Conservation (phyloP, 2,329 filamentous ascomycete species). For the Botrytis aclada region DNA sequence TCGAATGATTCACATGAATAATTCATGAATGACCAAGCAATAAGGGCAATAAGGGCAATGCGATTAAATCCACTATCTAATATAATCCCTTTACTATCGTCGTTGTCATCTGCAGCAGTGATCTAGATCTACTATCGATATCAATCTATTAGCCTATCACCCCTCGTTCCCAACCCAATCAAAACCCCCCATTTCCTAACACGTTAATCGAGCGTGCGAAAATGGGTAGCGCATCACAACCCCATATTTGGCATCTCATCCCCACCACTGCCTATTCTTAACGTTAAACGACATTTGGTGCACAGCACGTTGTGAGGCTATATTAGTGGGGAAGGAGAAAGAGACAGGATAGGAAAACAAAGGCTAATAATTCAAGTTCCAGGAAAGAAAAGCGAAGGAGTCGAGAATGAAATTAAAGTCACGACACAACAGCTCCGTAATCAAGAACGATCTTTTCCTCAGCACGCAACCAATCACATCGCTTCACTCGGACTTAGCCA, state of each 20-base stretch:
- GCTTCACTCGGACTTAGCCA: neutral
- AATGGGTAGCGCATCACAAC: neutral
- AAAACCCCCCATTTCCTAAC: neutral
- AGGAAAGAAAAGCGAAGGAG: neutral
- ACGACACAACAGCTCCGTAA: neutral
- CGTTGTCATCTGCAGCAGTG: neutral
- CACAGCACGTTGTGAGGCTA: neutral
- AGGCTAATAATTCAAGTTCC: neutral
- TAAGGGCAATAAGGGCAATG: neutral
- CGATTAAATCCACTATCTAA: neutral
- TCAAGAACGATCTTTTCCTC: neutral
- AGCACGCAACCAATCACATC: neutral
- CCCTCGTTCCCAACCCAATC: slow-evolving; percentile 16
- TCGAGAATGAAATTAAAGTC: neutral
- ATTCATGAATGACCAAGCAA: neutral
- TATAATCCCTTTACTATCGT: neutral
- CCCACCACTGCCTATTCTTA: neutral
- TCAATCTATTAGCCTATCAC: neutral
- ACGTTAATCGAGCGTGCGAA: neutral
- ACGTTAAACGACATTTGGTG: neutral
- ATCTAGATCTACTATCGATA: neutral
- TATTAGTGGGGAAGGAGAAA: neutral
- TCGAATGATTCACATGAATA: neutral
- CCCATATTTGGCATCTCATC: neutral
- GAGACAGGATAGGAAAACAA: neutral